These are phyloP conservation scores for Colletotrichum sp. DNA, from an alignment of 2,329 filamentous ascomycete genomes.

Conservation along the genomic window DNA sequence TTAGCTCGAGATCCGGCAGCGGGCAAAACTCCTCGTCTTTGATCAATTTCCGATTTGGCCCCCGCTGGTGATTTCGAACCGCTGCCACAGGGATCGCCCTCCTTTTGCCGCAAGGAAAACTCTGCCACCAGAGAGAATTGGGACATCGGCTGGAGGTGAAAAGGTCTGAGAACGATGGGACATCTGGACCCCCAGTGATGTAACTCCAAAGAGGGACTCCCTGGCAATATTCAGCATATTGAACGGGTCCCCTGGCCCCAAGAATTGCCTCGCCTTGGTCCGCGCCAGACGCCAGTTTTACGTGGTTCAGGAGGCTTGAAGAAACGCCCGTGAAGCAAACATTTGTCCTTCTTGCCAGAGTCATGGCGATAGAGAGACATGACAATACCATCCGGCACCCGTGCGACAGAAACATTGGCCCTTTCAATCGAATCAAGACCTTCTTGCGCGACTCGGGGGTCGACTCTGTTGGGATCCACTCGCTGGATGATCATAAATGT, in stretches of 20 bases:
- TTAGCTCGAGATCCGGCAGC: not conserved
- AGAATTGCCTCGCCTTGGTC: not conserved
- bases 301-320: not conserved
- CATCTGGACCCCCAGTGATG: not conserved
- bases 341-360: not conserved
- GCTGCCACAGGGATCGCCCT: not conserved
- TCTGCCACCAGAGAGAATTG: not conserved
- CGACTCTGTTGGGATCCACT: not conserved
- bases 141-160: not conserved
- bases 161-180: not conserved
- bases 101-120: not conserved
- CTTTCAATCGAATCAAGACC: not conserved
- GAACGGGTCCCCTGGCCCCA: not conserved
- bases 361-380: not conserved
- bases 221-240: not conserved
- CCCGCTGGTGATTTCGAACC: not conserved
- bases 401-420: not conserved
- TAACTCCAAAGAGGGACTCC: not conserved
- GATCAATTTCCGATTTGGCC: slow-evolving; percentile 11
- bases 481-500: not conserved
- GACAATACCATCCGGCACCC: not conserved
- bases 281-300: not conserved
- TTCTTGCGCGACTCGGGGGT: not conserved
- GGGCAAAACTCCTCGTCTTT: not conserved
- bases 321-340: not conserved